phyloP scores from a whole-genome alignment of 352 stramenopile species.

The Globisporangium middletonii region DNA sequence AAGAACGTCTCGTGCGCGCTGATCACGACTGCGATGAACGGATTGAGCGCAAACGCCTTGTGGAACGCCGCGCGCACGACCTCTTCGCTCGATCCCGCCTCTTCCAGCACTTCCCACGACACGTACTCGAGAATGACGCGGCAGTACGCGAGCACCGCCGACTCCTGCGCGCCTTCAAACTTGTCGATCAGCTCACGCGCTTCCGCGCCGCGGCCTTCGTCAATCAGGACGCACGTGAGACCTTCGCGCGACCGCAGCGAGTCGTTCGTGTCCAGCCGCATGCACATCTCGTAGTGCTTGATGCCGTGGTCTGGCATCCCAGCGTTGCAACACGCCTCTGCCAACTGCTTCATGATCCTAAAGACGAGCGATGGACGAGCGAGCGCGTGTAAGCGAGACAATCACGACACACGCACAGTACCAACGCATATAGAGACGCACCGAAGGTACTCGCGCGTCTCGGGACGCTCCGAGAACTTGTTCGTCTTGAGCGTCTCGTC shows the following conservation, averaged over 20 bases:
- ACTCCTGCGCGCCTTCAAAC: constrained; percentile 34
- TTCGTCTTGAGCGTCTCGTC: constrained; percentile 43
- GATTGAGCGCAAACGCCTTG: constrained; percentile 68
- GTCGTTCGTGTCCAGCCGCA: constrained; percentile 67
- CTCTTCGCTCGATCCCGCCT: constrained; percentile 70
- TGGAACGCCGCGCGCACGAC: constrained; percentile 64
- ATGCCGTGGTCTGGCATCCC: constrained; percentile 72
- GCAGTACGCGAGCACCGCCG: constrained; percentile 75
- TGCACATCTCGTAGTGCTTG: constrained; percentile 77
- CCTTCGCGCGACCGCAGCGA: constrained; percentile 57
- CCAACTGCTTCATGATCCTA: constrained; percentile 66
- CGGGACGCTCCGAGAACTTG: constrained; percentile 44
- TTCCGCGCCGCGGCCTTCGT: constrained; percentile 73
- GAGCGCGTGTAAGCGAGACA: neutral
- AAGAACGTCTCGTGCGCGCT: constrained; percentile 75
- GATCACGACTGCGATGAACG: constrained; percentile 82
- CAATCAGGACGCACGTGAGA: constrained; percentile 65
- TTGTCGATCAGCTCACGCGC: constrained; percentile 64
- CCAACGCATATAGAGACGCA: constrained; percentile 14
- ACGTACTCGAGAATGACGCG: constrained; percentile 85
- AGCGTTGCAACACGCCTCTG: constrained; percentile 61
- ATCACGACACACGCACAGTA: neutral
- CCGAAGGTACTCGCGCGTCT: constrained; percentile 69
- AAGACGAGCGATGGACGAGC: constrained; percentile 1
- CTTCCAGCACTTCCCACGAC: constrained; percentile 84